A percentile compares a stretch with the other conserved stretches of the same genome.
Conservation (phyloP, 495 filamentous ascomycete genomes). For the Cladorrhinum samala region DNA sequence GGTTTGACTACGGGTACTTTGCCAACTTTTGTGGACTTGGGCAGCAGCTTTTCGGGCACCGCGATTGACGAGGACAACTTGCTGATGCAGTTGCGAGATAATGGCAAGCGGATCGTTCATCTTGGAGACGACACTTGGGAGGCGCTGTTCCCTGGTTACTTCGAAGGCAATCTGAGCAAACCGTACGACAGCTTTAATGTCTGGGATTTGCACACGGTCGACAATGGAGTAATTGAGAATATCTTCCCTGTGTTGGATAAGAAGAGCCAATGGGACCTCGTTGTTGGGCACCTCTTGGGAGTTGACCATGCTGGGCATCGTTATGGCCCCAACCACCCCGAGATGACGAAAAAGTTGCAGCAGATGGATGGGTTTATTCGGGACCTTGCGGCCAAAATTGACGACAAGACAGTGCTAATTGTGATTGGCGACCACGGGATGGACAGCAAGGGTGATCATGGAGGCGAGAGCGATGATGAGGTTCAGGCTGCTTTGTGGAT, state of each 20-base stretch:
- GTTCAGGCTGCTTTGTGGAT: slow-evolving; percentile 95
- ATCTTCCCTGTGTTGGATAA: slow-evolving; percentile 77
- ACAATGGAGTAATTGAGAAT: slow-evolving; percentile 91
- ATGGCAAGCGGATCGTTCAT: slow-evolving; percentile 82
- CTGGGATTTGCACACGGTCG: slow-evolving; percentile 94
- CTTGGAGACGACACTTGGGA: slow-evolving; percentile 97
- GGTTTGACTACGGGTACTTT: slow-evolving; percentile 92
- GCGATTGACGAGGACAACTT: slow-evolving; percentile 98
- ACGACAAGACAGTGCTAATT: slow-evolving; percentile 81
- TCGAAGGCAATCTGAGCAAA: slow-evolving; percentile 73
- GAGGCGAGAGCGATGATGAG: slow-evolving; percentile 92
- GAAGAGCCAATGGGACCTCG: slow-evolving; percentile 74
- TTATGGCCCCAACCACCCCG: slow-evolving; percentile 87
- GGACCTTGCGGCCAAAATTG: slow-evolving; percentile 62
- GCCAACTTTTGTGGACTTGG: slow-evolving; percentile 88
- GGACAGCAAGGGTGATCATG: slow-evolving; percentile 95
- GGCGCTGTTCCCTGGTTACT: slow-evolving; percentile 83
- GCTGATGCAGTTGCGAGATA: slow-evolving; percentile 70
- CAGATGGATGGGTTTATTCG: slow-evolving; percentile 85
- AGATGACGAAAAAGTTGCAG: slow-evolving; percentile 81
- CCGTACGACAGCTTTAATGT: slow-evolving; percentile 97
- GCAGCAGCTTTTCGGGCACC: slow-evolving; percentile 91
- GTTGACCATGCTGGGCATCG: slow-evolving; percentile 97
- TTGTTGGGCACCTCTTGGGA: slow-evolving; percentile 88
- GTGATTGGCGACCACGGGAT: slow-evolving; percentile 99